Evolutionary conservation across 176 grass and related monocot genomes (phyloP).

Genomic region (Aegilops umbellulata): DNA sequence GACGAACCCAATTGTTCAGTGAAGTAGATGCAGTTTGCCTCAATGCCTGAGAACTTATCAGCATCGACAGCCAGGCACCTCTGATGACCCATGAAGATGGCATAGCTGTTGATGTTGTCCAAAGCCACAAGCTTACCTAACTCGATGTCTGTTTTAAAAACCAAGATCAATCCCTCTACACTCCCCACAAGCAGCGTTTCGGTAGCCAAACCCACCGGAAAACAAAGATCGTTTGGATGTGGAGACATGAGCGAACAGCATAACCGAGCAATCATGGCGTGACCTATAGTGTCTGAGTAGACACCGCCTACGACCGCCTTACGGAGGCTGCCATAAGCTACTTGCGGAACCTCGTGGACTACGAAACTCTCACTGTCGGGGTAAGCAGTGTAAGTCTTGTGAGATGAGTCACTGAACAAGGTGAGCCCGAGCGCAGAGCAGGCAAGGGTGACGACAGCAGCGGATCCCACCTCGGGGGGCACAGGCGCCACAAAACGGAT

Average conservation of each 20-base stretch:
- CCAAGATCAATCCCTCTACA: too few species aligned
- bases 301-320: neutral
- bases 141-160: too few species aligned
- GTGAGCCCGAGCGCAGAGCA: neutral
- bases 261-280: too few species aligned
- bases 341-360: too few species aligned
- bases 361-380: neutral
- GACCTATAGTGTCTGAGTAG: neutral
- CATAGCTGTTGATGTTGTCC: too few species aligned
- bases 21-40: neutral
- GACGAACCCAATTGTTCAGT: neutral
- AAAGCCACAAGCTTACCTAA: too few species aligned
- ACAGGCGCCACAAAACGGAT: neutral
- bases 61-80: neutral
- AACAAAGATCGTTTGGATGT: too few species aligned
- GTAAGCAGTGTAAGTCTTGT: neutral
- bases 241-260: too few species aligned
- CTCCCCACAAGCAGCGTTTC: neutral
- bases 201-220: neutral
- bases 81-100: neutral
- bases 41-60: neutral
- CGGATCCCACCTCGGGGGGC: neutral
- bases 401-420: neutral
- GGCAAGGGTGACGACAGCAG: too few species aligned
- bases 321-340: neutral